phyloP scores from a whole-genome alignment of 805 yeast species.

The Candida awuae region DNA sequence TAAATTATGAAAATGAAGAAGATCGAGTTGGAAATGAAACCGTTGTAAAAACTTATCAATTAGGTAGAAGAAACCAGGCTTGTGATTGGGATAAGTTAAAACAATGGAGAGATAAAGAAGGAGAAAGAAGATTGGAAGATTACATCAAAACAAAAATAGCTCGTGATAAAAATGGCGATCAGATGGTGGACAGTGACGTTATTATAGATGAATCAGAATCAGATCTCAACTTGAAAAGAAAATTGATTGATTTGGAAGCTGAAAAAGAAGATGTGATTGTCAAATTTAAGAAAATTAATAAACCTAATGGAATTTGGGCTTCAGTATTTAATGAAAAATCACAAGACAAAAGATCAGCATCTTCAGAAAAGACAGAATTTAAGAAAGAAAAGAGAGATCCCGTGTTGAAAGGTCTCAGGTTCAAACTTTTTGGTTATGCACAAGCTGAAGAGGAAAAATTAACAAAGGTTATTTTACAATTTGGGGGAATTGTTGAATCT shows the following conservation, averaged over 20 bases:
- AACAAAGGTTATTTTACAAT: slow-evolving; percentile 19
- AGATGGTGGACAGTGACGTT: not conserved
- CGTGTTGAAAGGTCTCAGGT: slow-evolving; percentile 16
- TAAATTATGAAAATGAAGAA: slow-evolving; percentile 14
- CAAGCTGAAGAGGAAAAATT: slow-evolving; percentile 15
- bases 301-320: slow-evolving; percentile 16
- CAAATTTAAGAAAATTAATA: slow-evolving; percentile 13
- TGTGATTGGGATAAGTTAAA: slow-evolving; percentile 13
- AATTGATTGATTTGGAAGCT: not conserved
- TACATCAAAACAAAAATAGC: slow-evolving; percentile 5
- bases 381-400: slow-evolving; percentile 2
- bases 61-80: slow-evolving; percentile 14
- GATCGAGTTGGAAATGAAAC: slow-evolving; percentile 6
- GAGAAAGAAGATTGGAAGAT: slow-evolving; percentile 6
- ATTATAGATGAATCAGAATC: not conserved
- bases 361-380: too few species aligned
- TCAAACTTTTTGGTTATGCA: slow-evolving; percentile 17
- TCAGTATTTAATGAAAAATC: slow-evolving; percentile 21
- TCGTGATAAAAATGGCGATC: not conserved
- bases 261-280: slow-evolving; percentile 18
- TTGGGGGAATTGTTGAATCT: slow-evolving; percentile 15
- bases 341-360: not conserved
- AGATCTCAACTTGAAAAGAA: not conserved
- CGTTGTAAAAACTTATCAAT: slow-evolving; percentile 10
- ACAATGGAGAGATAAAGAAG: slow-evolving; percentile 12